Conservation (phyloP, 305 asterid genomes). For the Fraxinus xanthoxyloides region DNA sequence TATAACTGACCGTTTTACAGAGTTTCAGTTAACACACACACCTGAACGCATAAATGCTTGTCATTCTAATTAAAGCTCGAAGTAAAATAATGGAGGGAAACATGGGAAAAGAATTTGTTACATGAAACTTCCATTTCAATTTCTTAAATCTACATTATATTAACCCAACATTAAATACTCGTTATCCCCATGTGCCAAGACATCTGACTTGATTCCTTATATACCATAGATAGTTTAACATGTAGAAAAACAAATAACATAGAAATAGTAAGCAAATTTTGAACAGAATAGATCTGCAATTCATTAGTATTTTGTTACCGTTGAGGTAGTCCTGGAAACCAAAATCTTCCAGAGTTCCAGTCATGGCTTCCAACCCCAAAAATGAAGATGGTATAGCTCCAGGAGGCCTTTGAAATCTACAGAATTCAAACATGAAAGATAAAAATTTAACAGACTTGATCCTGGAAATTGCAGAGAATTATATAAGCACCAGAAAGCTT, state of each 20-base stretch:
- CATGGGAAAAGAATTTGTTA: background rate
- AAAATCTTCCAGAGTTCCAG: slow-evolving; percentile 77
- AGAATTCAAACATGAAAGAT: background rate
- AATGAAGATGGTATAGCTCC: slow-evolving; percentile 86
- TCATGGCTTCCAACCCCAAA: slow-evolving; percentile 77
- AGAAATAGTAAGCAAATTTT: background rate
- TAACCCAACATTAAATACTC: background rate
- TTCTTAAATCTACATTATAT: background rate
- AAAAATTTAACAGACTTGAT: background rate
- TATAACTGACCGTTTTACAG: background rate
- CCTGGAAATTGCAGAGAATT: background rate
- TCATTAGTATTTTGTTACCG: slow-evolving; percentile 43
- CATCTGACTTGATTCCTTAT: background rate
- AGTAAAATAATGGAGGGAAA: background rate
- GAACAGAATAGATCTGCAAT: background rate
- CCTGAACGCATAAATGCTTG: background rate
- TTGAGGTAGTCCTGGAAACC: slow-evolving; percentile 88
- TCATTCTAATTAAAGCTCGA: background rate
- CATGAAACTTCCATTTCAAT: background rate
- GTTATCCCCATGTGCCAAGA: background rate
- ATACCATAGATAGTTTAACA: background rate
- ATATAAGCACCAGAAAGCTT: background rate
- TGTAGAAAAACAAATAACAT: background rate
- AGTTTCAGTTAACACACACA: background rate
- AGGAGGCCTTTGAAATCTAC: slow-evolving; percentile 85